Conservation (phyloP, 1,284 basidiomycete species). For the Marasmius fiardii region DNA sequence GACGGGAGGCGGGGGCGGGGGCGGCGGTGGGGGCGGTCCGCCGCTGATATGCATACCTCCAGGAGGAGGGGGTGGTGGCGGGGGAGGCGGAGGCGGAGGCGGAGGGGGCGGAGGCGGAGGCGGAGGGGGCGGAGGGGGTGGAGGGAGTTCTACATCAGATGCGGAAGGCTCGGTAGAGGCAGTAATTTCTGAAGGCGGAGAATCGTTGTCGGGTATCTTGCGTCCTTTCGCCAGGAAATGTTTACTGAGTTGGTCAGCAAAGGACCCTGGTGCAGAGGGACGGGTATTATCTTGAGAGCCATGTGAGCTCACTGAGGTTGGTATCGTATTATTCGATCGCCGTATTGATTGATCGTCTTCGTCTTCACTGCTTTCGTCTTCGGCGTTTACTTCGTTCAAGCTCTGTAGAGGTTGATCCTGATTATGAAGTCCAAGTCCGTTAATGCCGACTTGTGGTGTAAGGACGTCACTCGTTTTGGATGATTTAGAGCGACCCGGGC, state of each 20-base stretch:
- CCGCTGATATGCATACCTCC: conserved; percentile 20
- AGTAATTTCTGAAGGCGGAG: conserved; percentile 24
- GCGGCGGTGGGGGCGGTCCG: conserved; percentile 23
- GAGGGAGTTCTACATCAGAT: conserved; percentile 14
- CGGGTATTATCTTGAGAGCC: conserved; percentile 30
- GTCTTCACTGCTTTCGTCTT: conserved; percentile 31
- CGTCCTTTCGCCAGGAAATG: conserved; percentile 45
- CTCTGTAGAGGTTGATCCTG: conserved; percentile 35
- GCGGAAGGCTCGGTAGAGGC: not conserved
- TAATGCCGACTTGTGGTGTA: conserved; percentile 41
- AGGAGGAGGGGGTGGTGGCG: conserved; percentile 28
- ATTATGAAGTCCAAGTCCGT: conserved; percentile 32
- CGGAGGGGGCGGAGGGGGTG: conserved; percentile 32
- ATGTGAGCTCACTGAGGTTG: conserved; percentile 56
- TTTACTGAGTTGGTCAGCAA: conserved; percentile 60
- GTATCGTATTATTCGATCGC: conserved; percentile 43
- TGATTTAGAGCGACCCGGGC: conserved; percentile 29
- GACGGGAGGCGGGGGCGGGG: conserved; percentile 32
- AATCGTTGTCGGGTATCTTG: conserved; percentile 28
- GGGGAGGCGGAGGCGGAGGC: conserved; percentile 33
- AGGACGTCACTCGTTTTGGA: conserved; percentile 41
- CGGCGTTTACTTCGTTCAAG: conserved; percentile 31
- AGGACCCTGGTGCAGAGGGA: conserved; percentile 39
- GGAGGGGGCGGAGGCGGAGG: conserved; percentile 34
- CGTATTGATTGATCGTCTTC: conserved; percentile 52